Percentiles rank a stretch among this genome's conserved stretches.
phyloP scores from a whole-genome alignment of 345 rosid genomes.

The Kernera saxatilis region DNA sequence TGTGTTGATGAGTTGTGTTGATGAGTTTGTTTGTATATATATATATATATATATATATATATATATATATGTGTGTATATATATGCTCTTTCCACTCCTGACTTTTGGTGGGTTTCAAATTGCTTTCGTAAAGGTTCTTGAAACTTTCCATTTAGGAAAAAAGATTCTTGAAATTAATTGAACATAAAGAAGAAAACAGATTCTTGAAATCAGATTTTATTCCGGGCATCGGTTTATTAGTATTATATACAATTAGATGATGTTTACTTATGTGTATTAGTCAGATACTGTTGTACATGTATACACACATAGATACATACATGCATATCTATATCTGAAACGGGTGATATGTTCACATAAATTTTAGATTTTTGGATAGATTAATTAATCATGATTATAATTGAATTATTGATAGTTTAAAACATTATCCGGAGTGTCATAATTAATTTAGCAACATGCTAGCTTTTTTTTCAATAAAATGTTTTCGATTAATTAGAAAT shows the following conservation, averaged over 20 bases:
- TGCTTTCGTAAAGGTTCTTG: slow-evolving; percentile 13
- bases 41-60: neutral
- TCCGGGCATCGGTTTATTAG: neutral
- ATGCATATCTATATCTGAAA: neutral
- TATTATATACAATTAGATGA: slow-evolving; percentile 1
- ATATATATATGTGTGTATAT: neutral
- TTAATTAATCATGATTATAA: neutral
- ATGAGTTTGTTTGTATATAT: neutral
- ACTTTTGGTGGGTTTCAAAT: slow-evolving; percentile 1
- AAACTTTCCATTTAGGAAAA: neutral
- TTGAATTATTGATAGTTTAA: neutral
- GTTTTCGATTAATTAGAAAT: neutral
- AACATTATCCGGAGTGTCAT: neutral
- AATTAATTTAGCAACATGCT: neutral
- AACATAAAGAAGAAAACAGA: slow-evolving; percentile 10
- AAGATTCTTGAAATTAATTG: neutral
- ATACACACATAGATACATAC: neutral
- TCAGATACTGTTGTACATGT: neutral
- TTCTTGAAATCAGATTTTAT: slow-evolving; percentile 16
- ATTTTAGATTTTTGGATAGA: neutral
- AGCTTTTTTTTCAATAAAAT: neutral
- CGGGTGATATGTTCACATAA: slow-evolving; percentile 2
- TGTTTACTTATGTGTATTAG: slow-evolving; percentile 9
- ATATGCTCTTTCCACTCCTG: neutral
- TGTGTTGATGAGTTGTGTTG: neutral